Conservation (phyloP, 148 eudicot genomes). For the Diospyros kaki region DNA sequence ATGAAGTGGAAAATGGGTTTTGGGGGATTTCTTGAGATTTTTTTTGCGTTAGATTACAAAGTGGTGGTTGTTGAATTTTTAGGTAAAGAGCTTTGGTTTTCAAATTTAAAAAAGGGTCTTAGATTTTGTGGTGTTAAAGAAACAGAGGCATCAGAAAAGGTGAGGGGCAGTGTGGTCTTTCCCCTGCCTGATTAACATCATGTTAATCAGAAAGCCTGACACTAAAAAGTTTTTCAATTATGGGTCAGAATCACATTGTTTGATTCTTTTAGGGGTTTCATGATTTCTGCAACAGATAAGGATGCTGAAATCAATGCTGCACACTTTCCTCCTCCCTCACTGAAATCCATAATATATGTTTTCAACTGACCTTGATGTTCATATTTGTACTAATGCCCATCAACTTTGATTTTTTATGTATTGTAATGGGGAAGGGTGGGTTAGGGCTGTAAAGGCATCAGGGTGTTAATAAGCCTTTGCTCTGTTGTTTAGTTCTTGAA, state of each 20-base stretch:
- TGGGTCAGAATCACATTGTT: slow-evolving; percentile 26
- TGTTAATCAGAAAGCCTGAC: slow-evolving; percentile 12
- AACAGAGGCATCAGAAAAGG: neutral
- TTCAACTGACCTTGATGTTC: neutral
- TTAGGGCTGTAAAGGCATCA: neutral
- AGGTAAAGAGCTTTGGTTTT: neutral
- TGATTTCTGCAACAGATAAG: slow-evolving; percentile 21
- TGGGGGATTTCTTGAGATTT: neutral
- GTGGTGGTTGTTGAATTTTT: no score
- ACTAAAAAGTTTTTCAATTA: slow-evolving; percentile 15
- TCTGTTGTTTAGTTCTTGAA: neutral
- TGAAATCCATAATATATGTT: neutral
- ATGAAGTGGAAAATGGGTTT: neutral
- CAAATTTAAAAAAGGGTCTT: neutral
- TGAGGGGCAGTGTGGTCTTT: slow-evolving; percentile 28
- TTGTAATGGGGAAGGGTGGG: neutral
- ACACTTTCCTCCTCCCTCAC: slow-evolving; percentile 11
- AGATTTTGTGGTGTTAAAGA: neutral
- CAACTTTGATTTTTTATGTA: neutral
- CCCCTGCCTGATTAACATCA: slow-evolving; percentile 7
- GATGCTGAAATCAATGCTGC: slow-evolving; percentile 24
- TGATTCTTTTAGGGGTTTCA: slow-evolving; percentile 13
- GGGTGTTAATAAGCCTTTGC: neutral
- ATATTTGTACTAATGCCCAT: neutral
- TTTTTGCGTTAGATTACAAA: neutral